phyloP scores from a whole-genome alignment of 2,329 filamentous ascomycete genomes.

The Venturia asperata region DNA sequence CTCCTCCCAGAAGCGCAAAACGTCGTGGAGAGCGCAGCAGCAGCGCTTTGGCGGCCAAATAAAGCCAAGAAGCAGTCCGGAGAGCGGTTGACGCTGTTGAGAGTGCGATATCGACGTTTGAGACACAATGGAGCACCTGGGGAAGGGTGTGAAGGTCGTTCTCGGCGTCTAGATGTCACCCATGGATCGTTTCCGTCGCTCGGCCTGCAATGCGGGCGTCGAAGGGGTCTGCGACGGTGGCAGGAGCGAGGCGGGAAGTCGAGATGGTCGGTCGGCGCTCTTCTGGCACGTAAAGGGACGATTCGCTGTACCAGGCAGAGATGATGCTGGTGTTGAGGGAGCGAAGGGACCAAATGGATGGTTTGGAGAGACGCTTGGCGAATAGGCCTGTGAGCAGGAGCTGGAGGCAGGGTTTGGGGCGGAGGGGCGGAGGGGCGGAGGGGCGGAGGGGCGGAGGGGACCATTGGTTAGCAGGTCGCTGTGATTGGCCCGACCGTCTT shows the following conservation, averaged over 20 bases:
- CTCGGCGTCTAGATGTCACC: slow-evolving; percentile 4
- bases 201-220: neutral
- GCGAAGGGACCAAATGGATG: neutral
- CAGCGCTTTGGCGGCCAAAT: neutral
- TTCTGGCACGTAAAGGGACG: neutral
- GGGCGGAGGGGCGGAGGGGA: slow-evolving; percentile 3
- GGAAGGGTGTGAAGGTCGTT: neutral
- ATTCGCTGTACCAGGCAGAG: neutral
- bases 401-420: neutral
- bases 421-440: too few relatives aligned
- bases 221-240: neutral
- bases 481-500: neutral
- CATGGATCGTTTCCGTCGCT: neutral
- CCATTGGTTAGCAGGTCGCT: neutral
- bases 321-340: slow-evolving; percentile 4
- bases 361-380: slow-evolving; percentile 3
- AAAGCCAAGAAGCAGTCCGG: neutral
- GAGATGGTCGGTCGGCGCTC: neutral
- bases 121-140: neutral
- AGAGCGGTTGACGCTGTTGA: neutral
- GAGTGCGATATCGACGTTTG: neutral
- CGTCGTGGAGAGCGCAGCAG: neutral
- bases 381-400: too few relatives aligned
- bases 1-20: neutral
- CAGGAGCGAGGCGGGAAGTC: neutral